Evolutionary conservation across 257 asterid species (phyloP).

Genomic region (Marsdenia floribunda): DNA sequence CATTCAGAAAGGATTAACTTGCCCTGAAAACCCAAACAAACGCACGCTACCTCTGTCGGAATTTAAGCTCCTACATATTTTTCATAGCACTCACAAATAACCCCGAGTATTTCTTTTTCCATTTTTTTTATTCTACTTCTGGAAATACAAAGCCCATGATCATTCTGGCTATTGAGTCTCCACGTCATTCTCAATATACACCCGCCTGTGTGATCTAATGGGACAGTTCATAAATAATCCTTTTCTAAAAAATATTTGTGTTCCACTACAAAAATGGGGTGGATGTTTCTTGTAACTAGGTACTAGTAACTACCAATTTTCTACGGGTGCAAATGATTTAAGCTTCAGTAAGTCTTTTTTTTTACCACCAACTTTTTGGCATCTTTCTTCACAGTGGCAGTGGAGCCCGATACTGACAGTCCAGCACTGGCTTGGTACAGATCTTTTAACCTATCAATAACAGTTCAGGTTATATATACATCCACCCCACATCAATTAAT

Average conservation of each 20-base stretch:
- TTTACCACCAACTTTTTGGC: conserved; percentile 46
- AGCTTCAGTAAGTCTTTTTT: conserved; percentile 61
- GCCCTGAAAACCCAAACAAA: too few species aligned
- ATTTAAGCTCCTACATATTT: neutral
- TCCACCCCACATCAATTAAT: neutral
- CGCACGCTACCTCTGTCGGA: neutral
- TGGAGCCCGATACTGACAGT: conserved; percentile 32
- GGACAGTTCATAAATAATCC: neutral
- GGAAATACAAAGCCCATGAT: neutral
- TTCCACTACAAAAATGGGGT: neutral
- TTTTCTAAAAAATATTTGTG: neutral
- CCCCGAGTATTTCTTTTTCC: neutral
- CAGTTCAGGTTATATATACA: neutral
- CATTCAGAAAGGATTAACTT: too few species aligned
- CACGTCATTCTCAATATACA: neutral
- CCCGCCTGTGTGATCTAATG: neutral
- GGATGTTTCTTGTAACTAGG: neutral
- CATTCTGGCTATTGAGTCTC: neutral
- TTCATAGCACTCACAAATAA: neutral
- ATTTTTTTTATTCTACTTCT: neutral
- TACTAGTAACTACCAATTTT: neutral
- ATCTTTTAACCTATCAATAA: conserved; percentile 58
- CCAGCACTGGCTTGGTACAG: conserved; percentile 50
- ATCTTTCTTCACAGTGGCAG: conserved; percentile 51
- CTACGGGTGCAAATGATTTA: neutral